Evolutionary conservation across 768 basidiomycete species (phyloP), one percentile per base, ranked within the genome.

Genomic region (Rhizopogon sp.): DNA sequence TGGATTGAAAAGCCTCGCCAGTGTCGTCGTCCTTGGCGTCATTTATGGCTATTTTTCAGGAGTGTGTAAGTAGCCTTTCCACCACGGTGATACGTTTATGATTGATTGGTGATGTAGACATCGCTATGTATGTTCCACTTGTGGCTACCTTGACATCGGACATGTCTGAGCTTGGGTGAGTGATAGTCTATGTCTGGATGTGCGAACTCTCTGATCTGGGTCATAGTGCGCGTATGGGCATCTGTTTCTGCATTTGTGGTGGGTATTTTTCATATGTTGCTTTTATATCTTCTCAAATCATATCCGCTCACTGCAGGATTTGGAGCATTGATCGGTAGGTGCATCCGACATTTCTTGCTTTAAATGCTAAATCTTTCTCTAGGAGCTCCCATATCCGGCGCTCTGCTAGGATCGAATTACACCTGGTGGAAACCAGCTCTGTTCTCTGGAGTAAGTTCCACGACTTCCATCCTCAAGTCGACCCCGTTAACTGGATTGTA

Each of bases 371-470:
- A 3, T 20, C 41, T 29, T 44, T 46, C 14, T 3, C 3, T 39
- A 77, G 82, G 81, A 3, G 76, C 79, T 1, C 84, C 84, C 1
- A 73, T 84, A 40, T 73, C 76, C 22, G 83, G 84, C 0, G 78
- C 79, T 0, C 62, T 84, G n/a, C 74, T 86, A 4, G 74, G 79
- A 0, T 56, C 71, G 11, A 62, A 72, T 6, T 83, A 78, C 59
- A 67, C 74, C 2, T 86, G 84, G 84, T 82, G 78, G 79, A 70
- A 69, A 42, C 76, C 82, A 3, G 74, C 76, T 3, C 50, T 83
- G 7, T 85, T 81, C 58, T 66, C 73, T 25, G 82, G 80, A 47
- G 69, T 74, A 58, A 5, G 58, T 46, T 20, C 41, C 4, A 4
- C 20, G 20, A 9, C 20, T 22, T 5, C 3, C 4, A 4, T 42